Evolutionary conservation across 768 basidiomycete species (phyloP), one percentile per base, ranked within the genome.

Genomic region (Nevesoporus exiguus): DNA sequence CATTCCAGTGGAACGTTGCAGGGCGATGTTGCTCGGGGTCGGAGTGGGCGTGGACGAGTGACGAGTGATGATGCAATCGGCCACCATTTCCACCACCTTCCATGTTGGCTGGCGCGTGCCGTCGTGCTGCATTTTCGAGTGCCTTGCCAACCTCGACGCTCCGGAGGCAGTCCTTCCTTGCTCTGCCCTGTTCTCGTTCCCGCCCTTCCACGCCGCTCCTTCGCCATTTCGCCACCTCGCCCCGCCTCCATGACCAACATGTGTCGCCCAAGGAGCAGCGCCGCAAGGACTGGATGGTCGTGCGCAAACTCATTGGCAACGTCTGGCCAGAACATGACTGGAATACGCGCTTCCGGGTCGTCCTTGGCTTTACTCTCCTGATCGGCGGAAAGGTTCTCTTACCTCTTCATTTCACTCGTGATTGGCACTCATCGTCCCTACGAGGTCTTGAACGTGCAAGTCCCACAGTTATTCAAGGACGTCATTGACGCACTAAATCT

Each of bases 391-490:
- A 99, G 81, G 92, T 94, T 49, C 51, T 78, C 29, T 55, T 11
- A 2, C 47, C 22, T 17, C 30, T 19, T 25, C 41, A 22, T 7
- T 39, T 3, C 10, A 7, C 30, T 13, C 36, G 22, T 13, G 11
- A 43, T 21, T 45, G 17, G 9, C 37, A 22, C 10, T 57, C 49
- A 64, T 24, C 15, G n/a, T 36, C 5, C n/a, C 13, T 14, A 4
- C 41, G 51, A 94, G 93, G 73, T 97, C 41, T 73, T 98, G 52
- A 99, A 98, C 67, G 97, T 99, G 1, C 96, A 98, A 78, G 95
- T 99, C n/a, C 97, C 97, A 0, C 82, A 92, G 60, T 75, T 98
- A 56, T 99, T 99, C 81, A 98, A 98, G 72, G 71, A 79, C 25
- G 82, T 99, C 40, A 85, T 99, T 49, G 96, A 99, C 67, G 71